phyloP scores from a whole-genome alignment of 2,329 filamentous ascomycete species.

The Trichoderma sp. region DNA sequence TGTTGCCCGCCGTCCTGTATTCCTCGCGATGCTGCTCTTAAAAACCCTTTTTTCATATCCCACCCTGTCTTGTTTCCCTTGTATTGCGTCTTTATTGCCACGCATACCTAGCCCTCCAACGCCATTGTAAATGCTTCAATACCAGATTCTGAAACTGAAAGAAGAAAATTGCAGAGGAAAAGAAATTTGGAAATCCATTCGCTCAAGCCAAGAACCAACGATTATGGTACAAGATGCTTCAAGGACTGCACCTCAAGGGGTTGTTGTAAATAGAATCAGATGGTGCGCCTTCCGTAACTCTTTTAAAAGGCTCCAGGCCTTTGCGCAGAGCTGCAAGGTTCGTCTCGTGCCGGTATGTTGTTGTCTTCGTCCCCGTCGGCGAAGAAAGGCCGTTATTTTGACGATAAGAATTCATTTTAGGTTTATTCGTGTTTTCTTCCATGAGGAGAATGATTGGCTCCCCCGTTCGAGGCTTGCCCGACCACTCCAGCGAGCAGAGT shows the following conservation, averaged over 20 bases:
- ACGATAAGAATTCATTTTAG: neutral
- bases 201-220: neutral
- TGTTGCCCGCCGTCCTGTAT: conserved; percentile 17
- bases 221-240: neutral
- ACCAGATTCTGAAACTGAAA: neutral
- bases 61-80: neutral
- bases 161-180: neutral
- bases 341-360: conserved; percentile 20
- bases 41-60: neutral
- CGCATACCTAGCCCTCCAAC: conserved; percentile 1
- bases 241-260: conserved; percentile 31
- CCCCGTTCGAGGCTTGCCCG: conserved; percentile 23
- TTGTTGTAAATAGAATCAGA: conserved; percentile 21
- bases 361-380: neutral
- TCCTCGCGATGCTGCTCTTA: conserved; percentile 1
- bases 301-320: conserved; percentile 31
- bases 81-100: neutral
- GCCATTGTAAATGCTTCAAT: conserved; percentile 4
- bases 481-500: conserved; percentile 40
- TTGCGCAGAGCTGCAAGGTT: conserved; percentile 27
- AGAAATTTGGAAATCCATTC: neutral
- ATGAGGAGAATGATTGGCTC: conserved; percentile 30
- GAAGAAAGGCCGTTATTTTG: neutral
- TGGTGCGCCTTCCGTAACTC: conserved; percentile 3
- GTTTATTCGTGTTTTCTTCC: conserved; percentile 17